These are phyloP conservation scores for Alectoria sarmentosa DNA, from an alignment of 495 filamentous ascomycete species.

Conservation along the genomic window DNA sequence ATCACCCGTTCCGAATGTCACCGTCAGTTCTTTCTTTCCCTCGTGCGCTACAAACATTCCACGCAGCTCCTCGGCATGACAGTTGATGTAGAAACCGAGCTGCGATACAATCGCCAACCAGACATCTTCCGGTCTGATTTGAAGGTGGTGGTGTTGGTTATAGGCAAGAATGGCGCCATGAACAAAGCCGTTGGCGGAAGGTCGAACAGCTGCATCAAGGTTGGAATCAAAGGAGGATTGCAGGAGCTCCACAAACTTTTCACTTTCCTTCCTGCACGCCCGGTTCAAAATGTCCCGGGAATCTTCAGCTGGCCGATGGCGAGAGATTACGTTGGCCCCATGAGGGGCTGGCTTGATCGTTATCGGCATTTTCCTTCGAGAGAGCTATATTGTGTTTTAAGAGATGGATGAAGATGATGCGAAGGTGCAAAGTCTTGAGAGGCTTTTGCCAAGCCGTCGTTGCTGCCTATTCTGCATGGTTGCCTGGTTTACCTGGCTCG, in stretches of 20 bases:
- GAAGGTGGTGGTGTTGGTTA: slow-evolving; percentile 46
- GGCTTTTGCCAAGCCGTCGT: too few relatives aligned
- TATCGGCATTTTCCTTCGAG: too few relatives aligned
- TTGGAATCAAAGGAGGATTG: slow-evolving; percentile 10
- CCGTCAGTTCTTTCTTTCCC: slow-evolving; percentile 39
- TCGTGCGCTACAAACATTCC: slow-evolving; percentile 38
- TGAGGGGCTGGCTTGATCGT: neutral
- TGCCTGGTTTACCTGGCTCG: too few relatives aligned
- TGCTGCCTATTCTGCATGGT: too few relatives aligned
- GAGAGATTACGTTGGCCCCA: neutral
- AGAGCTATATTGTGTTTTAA: too few relatives aligned
- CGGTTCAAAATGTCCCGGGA: neutral
- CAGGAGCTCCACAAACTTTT: neutral
- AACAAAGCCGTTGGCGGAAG: slow-evolving; percentile 43
- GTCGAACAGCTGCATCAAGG: neutral
- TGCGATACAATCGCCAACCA: slow-evolving; percentile 54
- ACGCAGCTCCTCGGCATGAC: slow-evolving; percentile 40
- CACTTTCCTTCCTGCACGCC: neutral
- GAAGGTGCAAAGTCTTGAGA: too few relatives aligned
- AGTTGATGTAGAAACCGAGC: slow-evolving; percentile 46
- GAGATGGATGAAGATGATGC: too few relatives aligned
- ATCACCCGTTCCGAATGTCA: slow-evolving; percentile 12
- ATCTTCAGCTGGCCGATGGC: neutral
- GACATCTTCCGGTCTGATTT: slow-evolving; percentile 54
- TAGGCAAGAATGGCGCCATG: slow-evolving; percentile 45